These are phyloP conservation scores for Myriangium duriaei DNA, from an alignment of 2,329 filamentous ascomycete genomes.

Conservation along the genomic window DNA sequence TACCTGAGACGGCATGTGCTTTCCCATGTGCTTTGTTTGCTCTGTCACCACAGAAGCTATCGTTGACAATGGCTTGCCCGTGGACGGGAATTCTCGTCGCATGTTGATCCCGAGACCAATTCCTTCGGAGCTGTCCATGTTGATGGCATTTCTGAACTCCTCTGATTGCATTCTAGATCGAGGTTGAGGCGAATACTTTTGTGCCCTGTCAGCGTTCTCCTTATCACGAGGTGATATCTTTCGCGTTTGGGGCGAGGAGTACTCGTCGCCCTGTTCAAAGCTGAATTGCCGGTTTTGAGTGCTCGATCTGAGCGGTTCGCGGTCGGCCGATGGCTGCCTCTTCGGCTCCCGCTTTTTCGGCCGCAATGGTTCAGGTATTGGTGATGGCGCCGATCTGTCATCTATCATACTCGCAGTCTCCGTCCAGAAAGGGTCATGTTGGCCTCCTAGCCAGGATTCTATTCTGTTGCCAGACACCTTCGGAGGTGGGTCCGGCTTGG, in stretches of 20 bases:
- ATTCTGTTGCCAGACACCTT: constrained; percentile 41
- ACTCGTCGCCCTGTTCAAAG: constrained; percentile 12
- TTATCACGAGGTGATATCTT: constrained; percentile 6
- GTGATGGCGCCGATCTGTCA: constrained; percentile 15
- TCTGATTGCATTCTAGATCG: constrained; percentile 13
- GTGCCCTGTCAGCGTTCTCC: constrained; percentile 17
- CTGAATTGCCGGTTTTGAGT: constrained; percentile 4
- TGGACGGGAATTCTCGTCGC: constrained; percentile 32
- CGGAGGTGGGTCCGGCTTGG: constrained; percentile 13
- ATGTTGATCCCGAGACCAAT: constrained; percentile 9
- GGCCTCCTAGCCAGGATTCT: constrained; percentile 45
- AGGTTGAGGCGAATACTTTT: constrained; percentile 16
- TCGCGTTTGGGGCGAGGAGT: background rate
- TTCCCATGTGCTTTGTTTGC: constrained; percentile 20
- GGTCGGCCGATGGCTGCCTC: constrained; percentile 12
- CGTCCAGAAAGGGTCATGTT: constrained; percentile 22
- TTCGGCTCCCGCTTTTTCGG: constrained; percentile 11
- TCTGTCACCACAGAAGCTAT: constrained; percentile 46
- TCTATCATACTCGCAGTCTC: background rate
- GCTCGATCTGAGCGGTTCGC: background rate
- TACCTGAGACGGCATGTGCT: constrained; percentile 5
- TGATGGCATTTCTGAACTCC: constrained; percentile 3
- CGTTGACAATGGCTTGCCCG: constrained; percentile 44
- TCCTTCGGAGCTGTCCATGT: constrained; percentile 24
- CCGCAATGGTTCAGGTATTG: constrained; percentile 20